Percentiles rank a stretch among this genome's conserved stretches.
Conservation (phyloP, 169 alveolate genomes). For the Plasmodium gonderi region DNA sequence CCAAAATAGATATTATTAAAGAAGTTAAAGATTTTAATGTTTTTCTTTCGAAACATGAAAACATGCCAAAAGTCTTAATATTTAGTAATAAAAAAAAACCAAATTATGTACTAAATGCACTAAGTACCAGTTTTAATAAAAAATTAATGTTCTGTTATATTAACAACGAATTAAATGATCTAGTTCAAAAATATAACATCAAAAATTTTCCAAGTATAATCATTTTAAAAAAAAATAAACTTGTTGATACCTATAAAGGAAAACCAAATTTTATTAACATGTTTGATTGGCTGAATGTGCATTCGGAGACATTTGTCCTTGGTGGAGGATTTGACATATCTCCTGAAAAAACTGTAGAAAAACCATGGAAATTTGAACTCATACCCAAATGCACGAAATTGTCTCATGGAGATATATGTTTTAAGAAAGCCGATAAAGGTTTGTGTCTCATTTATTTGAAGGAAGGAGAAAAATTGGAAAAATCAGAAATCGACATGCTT, state of each 20-base stretch:
- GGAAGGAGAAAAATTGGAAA: slow-evolving; percentile 79
- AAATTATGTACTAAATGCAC: slow-evolving; percentile 81
- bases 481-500: slow-evolving; percentile 86
- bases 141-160: slow-evolving; percentile 78
- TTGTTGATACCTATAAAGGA: slow-evolving; percentile 91
- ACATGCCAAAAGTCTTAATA: slow-evolving; percentile 82
- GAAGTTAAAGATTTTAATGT: slow-evolving; percentile 75
- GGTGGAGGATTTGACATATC: slow-evolving; percentile 93
- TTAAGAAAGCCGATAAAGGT: slow-evolving; percentile 84
- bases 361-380: slow-evolving; percentile 88
- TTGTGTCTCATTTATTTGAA: slow-evolving; percentile 88
- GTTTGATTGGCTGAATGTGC: slow-evolving; percentile 95
- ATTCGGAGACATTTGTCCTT: slow-evolving; percentile 95
- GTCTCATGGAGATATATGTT: slow-evolving; percentile 90
- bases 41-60: slow-evolving; percentile 81
- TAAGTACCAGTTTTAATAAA: slow-evolving; percentile 79
- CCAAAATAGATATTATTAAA: slow-evolving; percentile 79
- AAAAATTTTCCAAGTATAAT: slow-evolving; percentile 89
- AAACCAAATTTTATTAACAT: slow-evolving; percentile 88
- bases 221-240: slow-evolving; percentile 87
- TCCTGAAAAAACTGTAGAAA: slow-evolving; percentile 84
- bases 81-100: slow-evolving; percentile 83
- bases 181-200: slow-evolving; percentile 89
- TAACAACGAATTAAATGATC: slow-evolving; percentile 82
- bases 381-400: slow-evolving; percentile 87